Evolutionary conservation across 163 green algal species (phyloP), one percentile per base, ranked within the genome.

Genomic region (Scenedesmus sp.): DNA sequence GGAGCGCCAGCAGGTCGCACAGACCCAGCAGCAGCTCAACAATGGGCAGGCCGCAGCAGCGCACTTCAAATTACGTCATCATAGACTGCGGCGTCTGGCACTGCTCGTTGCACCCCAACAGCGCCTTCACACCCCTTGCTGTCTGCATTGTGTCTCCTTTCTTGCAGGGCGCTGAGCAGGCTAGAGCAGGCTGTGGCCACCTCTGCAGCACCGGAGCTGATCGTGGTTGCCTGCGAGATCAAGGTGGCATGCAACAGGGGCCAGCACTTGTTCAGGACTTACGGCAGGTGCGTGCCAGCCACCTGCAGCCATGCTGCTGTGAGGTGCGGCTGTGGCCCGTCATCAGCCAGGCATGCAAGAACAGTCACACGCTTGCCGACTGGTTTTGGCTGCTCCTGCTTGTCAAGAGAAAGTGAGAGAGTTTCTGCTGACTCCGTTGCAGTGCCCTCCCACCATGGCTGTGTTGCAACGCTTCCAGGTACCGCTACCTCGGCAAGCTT

Each of bases 141-240:
- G 20, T 70, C 1, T 26, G 6, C 72, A 46, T 46, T 82, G 73
- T n/a, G 35, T 3, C 73, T 82, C 35, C 73, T n/a, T 40, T 30
- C 18, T 9, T 35, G 49, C 72, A 90, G 87, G 68, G 88, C 88
- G 4, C 70, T 92, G 68, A 89, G 88, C 24, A 51, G 88, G 20
- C 44, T 92, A 10, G 88, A 92, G 88, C 88, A 85, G 30, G 89
- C 89, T 13, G 89, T 90, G 6, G 89, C 83, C 40, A 87, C 49
- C 20, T 42, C 44, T 59, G 89, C 82, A 56, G 83, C 73, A 9
- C 83, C 83, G 12, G 89, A 92, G 72, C 89, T 90, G 7, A 92
- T 92, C 7, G 81, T 92, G 26, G 49, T 90, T 0, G 89, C 89
- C 16, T 92, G 89, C 35, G 89, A 92, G 68, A 70, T 92, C 73